Percentiles rank a stretch among this genome's conserved stretches.
These are phyloP conservation scores for Cyclotella sp. DNA, from an alignment of 108 stramenopile species.

Conservation along the genomic window DNA sequence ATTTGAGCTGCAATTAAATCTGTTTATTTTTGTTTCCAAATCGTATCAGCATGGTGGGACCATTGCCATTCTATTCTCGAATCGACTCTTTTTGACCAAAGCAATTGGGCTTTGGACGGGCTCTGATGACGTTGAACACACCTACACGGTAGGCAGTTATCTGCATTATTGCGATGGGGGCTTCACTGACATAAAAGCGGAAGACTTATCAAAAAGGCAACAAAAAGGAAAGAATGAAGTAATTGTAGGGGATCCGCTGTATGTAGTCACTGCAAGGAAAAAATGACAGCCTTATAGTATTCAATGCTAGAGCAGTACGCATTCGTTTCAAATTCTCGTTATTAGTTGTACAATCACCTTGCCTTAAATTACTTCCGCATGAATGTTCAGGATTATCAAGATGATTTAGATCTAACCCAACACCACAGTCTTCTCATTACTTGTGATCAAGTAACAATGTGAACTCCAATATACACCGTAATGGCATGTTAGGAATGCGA, in stretches of 20 bases:
- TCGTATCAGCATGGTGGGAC: conserved; percentile 68
- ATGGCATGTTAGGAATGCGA: no score
- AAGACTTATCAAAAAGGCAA: conserved; percentile 74
- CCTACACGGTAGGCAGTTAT: conserved; percentile 80
- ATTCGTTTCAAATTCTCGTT: no score
- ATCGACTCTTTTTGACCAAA: conserved; percentile 92
- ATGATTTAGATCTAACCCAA: no score
- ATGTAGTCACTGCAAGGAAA: conserved; percentile 78
- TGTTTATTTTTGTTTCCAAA: background rate
- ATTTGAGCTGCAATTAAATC: background rate
- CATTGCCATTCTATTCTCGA: conserved; percentile 91
- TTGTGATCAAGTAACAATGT: no score
- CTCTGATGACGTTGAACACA: conserved; percentile 94
- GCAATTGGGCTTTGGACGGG: conserved; percentile 84
- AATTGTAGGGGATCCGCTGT: conserved; percentile 84
- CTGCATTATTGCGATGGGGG: conserved; percentile 67
- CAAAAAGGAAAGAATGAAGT: conserved; percentile 58
- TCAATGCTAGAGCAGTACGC: background rate
- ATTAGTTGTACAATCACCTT: no score
- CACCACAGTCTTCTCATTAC: no score
- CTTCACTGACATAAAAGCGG: conserved; percentile 63
- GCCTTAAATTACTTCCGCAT: no score
- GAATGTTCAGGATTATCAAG: no score
- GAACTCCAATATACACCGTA: no score
- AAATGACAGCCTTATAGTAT: conserved; percentile 6